A percentile compares a stretch with the other conserved stretches of the same genome.
Evolutionary conservation across 2,329 filamentous ascomycete species (phyloP).

Genomic region (Aspergillus sp.): DNA sequence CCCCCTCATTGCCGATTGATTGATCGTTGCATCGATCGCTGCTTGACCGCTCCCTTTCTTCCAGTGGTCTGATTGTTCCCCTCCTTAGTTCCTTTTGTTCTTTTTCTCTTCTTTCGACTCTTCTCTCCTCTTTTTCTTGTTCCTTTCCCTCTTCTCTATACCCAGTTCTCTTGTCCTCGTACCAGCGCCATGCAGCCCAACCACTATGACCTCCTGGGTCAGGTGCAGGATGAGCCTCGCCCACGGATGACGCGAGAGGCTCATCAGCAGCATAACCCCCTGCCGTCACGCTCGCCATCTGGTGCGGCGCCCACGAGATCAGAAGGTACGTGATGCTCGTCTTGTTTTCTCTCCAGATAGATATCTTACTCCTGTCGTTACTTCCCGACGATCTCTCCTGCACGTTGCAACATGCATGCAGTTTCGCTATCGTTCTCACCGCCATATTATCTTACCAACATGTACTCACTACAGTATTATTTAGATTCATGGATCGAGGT

Average conservation of each 20-base stretch:
- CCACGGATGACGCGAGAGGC: slow-evolving; percentile 36
- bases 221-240: slow-evolving; percentile 34
- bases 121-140: slow-evolving; percentile 8
- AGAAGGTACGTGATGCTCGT: slow-evolving; percentile 39
- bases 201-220: slow-evolving; percentile 39
- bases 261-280: slow-evolving; percentile 28
- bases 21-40: neutral
- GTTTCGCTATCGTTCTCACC: slow-evolving; percentile 10
- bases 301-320: slow-evolving; percentile 40
- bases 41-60: neutral
- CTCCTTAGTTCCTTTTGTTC: slow-evolving; percentile 1
- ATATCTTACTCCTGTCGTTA: slow-evolving; percentile 1
- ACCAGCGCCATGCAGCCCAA: slow-evolving; percentile 40
- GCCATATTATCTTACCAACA: slow-evolving; percentile 16
- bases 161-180: slow-evolving; percentile 1
- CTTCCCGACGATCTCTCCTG: slow-evolving; percentile 13
- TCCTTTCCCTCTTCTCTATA: neutral
- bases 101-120: slow-evolving; percentile 2
- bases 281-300: slow-evolving; percentile 35
- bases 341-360: neutral
- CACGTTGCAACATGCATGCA: slow-evolving; percentile 20
- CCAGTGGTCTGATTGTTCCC: neutral
- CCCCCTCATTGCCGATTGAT: slow-evolving; percentile 1
- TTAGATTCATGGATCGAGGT: slow-evolving; percentile 97
- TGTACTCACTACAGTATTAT: slow-evolving; percentile 48